Conservation (phyloP, 1,139 yeast genomes). For the Sugiyamaella novakii region DNA sequence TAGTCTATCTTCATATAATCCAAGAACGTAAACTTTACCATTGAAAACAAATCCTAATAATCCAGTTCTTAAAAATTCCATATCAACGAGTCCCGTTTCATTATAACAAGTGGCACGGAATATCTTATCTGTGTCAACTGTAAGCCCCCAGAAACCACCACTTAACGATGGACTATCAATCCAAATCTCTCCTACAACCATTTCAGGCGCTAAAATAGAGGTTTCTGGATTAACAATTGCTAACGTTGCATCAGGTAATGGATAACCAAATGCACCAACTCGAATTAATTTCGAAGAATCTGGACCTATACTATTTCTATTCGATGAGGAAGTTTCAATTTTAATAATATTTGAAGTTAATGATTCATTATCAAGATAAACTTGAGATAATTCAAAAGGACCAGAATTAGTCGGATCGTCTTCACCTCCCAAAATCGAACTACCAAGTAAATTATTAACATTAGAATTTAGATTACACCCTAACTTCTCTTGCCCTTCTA, state of each 20-base stretch:
- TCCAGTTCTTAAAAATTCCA: slow-evolving; percentile 88
- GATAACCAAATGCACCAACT: slow-evolving; percentile 92
- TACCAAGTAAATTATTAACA: background rate
- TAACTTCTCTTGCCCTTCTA: slow-evolving; percentile 58
- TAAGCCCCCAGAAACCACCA: slow-evolving; percentile 84
- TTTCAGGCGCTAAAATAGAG: slow-evolving; percentile 60
- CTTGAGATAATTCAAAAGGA: slow-evolving; percentile 60
- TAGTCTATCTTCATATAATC: slow-evolving; percentile 88
- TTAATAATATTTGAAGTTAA: slow-evolving; percentile 76
- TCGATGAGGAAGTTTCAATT: slow-evolving; percentile 62
- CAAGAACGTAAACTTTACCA: slow-evolving; percentile 86
- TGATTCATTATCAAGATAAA: slow-evolving; percentile 78
- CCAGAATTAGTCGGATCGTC: slow-evolving; percentile 43
- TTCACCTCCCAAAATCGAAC: background rate
- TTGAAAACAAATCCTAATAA: slow-evolving; percentile 81
- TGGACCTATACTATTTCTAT: slow-evolving; percentile 45
- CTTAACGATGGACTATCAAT: slow-evolving; percentile 85
- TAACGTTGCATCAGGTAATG: slow-evolving; percentile 88
- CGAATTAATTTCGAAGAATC: slow-evolving; percentile 55
- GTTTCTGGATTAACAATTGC: slow-evolving; percentile 96
- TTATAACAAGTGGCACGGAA: slow-evolving; percentile 82
- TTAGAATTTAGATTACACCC: slow-evolving; percentile 43
- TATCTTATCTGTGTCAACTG: slow-evolving; percentile 67
- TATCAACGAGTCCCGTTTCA: slow-evolving; percentile 64
- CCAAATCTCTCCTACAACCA: slow-evolving; percentile 98